These are phyloP conservation scores for Euphorbia peplus DNA, from an alignment of 345 rosid species.

Conservation along the genomic window DNA sequence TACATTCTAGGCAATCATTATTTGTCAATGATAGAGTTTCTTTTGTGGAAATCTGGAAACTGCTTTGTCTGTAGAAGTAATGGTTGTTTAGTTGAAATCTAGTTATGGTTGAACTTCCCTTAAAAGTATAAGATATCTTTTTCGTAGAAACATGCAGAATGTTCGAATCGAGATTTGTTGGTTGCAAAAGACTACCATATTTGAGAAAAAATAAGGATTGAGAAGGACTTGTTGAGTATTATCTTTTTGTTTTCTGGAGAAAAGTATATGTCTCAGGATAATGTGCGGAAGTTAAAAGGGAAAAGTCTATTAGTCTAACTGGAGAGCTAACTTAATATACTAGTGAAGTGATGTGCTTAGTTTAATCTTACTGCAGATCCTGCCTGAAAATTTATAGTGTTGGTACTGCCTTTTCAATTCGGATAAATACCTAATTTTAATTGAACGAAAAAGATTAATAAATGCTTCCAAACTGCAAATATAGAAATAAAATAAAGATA, in stretches of 20 bases:
- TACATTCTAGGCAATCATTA: background rate
- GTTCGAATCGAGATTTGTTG: background rate
- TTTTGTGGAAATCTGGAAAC: background rate
- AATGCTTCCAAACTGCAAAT: background rate
- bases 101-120: background rate
- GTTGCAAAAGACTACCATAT: background rate
- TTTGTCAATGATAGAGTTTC: background rate
- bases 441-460: background rate
- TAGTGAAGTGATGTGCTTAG: background rate
- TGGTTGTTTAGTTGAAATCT: background rate
- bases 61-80: background rate
- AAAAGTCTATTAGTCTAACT: background rate
- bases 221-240: background rate
- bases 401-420: background rate
- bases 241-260: background rate
- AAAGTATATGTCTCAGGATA: background rate
- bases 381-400: background rate
- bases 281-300: background rate
- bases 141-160: background rate
- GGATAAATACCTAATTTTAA: background rate
- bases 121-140: background rate
- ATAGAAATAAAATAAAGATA: too few species aligned
- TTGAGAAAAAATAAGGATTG: background rate
- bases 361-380: background rate
- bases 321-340: background rate